Evolutionary conservation across 495 filamentous ascomycete species (phyloP).

Genomic region (Lindgomyces ingoldianus): DNA sequence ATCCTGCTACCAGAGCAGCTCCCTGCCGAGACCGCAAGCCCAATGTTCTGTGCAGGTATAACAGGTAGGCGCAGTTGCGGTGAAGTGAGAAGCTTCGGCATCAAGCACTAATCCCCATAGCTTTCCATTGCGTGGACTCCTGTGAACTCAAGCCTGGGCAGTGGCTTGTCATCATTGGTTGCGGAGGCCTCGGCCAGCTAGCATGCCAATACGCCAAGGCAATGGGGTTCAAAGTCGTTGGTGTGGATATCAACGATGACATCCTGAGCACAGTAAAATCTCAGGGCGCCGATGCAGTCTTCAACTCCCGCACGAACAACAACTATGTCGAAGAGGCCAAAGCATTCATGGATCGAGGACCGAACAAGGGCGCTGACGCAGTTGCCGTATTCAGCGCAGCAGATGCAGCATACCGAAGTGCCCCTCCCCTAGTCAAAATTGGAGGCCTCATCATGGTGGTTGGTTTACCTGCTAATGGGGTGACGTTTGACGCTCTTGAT

Average conservation of each 20-base stretch:
- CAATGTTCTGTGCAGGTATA: constrained; percentile 40
- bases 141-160: constrained; percentile 43
- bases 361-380: constrained; percentile 41
- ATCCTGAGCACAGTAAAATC: constrained; percentile 35
- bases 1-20: constrained; percentile 35
- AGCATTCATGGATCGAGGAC: constrained; percentile 36
- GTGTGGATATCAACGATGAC: constrained; percentile 39
- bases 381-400: constrained; percentile 45
- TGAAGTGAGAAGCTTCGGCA: background rate
- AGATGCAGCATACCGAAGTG: constrained; percentile 42
- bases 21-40: constrained; percentile 27
- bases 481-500: constrained; percentile 36
- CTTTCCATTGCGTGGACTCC: constrained; percentile 47
- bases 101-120: constrained; percentile 4
- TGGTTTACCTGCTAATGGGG: constrained; percentile 31
- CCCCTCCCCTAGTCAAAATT: constrained; percentile 35
- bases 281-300: constrained; percentile 41
- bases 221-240: constrained; percentile 39
- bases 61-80: constrained; percentile 13
- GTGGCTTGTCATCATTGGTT: constrained; percentile 40
- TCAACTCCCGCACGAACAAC: constrained; percentile 44
- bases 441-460: constrained; percentile 39
- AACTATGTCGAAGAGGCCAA: constrained; percentile 42
- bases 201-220: constrained; percentile 41
- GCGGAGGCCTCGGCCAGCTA: constrained; percentile 35